A percentile compares a stretch with the other conserved stretches of the same genome.
These are phyloP conservation scores for Plantago lanceolata DNA, from an alignment of 305 asterid species.

Conservation along the genomic window DNA sequence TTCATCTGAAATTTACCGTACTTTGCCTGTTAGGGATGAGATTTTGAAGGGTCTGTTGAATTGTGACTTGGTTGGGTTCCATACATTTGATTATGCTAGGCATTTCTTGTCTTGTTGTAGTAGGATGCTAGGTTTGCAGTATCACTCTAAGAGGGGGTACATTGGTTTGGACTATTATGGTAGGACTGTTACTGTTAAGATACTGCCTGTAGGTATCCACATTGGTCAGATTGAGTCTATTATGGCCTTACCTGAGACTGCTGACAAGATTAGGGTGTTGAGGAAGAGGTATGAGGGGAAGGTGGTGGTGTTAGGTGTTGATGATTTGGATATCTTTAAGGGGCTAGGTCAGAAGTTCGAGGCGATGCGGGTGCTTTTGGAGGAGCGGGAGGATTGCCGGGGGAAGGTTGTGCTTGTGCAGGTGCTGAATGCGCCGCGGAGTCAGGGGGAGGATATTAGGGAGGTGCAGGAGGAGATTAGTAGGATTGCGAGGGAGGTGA, in stretches of 20 bases:
- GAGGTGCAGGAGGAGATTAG: slow-evolving; percentile 64
- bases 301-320: slow-evolving; percentile 64
- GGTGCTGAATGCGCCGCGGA: slow-evolving; percentile 67
- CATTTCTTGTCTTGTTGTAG: slow-evolving; percentile 86
- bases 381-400: slow-evolving; percentile 39
- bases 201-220: slow-evolving; percentile 73
- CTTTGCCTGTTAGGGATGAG: slow-evolving; percentile 86
- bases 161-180: slow-evolving; percentile 82
- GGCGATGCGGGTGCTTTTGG: slow-evolving; percentile 63
- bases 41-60: slow-evolving; percentile 72
- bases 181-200: slow-evolving; percentile 68
- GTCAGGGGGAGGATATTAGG: slow-evolving; percentile 64
- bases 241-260: slow-evolving; percentile 42
- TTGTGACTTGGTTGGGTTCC: slow-evolving; percentile 80
- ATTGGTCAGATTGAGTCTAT: slow-evolving; percentile 54
- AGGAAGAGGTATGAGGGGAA: slow-evolving; percentile 45
- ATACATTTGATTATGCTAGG: slow-evolving; percentile 86
- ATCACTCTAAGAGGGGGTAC: slow-evolving; percentile 79
- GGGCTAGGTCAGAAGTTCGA: slow-evolving; percentile 68
- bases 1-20: slow-evolving; percentile 72
- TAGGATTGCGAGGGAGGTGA: slow-evolving; percentile 45
- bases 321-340: slow-evolving; percentile 84
- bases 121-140: slow-evolving; percentile 82
- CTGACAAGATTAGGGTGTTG: slow-evolving; percentile 44
- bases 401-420: slow-evolving; percentile 68